Conservation (phyloP, 1,284 basidiomycete genomes). For the Pyrrhoderma lamaoense region DNA sequence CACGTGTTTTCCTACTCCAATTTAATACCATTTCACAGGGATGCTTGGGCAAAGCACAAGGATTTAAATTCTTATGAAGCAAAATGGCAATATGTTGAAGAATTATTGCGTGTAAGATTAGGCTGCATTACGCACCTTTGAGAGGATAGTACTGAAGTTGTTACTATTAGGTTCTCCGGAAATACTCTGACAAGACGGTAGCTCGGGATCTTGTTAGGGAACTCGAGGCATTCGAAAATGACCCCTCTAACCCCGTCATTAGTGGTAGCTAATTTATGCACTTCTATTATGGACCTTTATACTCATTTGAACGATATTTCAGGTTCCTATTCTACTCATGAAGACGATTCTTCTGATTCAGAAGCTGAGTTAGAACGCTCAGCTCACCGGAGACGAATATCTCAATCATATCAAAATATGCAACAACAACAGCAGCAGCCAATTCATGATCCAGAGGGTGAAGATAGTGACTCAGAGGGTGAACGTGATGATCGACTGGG, state of each 20-base stretch:
- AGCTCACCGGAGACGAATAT: constrained; percentile 3
- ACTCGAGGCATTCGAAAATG: constrained; percentile 63
- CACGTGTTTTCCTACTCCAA: neutral
- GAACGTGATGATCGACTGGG: constrained; percentile 37
- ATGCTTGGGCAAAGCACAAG: constrained; percentile 90
- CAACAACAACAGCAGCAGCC: constrained; percentile 8
- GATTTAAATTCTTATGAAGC: constrained; percentile 76
- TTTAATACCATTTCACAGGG: constrained; percentile 46
- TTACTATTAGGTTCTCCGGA: constrained; percentile 58
- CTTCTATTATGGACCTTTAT: neutral
- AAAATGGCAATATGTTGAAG: constrained; percentile 86
- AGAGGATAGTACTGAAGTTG: too few relatives aligned
- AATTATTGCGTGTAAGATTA: constrained; percentile 65
- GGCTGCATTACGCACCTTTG: too few relatives aligned
- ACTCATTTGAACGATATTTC: neutral
- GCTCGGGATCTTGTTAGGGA: constrained; percentile 75
- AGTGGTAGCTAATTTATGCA: constrained; percentile 41
- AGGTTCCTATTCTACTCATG: constrained; percentile 43
- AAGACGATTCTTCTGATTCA: constrained; percentile 50
- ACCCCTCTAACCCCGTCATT: constrained; percentile 33
- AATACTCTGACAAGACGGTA: constrained; percentile 76
- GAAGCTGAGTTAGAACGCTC: constrained; percentile 13
- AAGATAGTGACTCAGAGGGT: constrained; percentile 30
- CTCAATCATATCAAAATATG: constrained; percentile 18
- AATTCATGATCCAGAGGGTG: constrained; percentile 20